These are phyloP conservation scores for Fusarium sp. DNA, from an alignment of 2,329 filamentous ascomycete species.

Conservation along the genomic window DNA sequence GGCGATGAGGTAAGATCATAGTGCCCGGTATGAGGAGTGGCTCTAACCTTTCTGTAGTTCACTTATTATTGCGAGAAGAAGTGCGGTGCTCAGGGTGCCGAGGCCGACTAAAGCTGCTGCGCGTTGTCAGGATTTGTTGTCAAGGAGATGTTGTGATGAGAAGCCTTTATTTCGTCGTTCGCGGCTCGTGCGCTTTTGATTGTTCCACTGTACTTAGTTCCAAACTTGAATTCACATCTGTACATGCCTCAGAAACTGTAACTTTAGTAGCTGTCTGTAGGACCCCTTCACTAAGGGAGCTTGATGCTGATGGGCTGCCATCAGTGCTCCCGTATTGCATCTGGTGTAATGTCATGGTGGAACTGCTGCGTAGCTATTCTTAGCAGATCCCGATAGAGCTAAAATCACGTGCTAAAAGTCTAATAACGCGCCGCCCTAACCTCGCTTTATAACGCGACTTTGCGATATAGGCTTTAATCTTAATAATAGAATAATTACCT, in stretches of 20 bases:
- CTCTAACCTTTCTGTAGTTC: background rate
- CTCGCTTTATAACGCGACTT: too few species aligned
- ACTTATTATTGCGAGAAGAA: constrained; percentile 4
- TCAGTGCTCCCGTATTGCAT: too few species aligned
- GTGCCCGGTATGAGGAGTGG: background rate
- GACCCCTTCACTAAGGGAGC: too few species aligned
- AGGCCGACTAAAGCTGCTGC: background rate
- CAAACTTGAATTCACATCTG: background rate
- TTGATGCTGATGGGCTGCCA: too few species aligned
- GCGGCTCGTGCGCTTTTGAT: background rate
- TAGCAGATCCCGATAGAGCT: too few species aligned
- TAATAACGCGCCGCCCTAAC: too few species aligned
- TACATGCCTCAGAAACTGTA: background rate
- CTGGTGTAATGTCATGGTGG: too few species aligned
- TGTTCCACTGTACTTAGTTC: background rate
- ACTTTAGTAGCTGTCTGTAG: too few species aligned
- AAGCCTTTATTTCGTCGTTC: background rate
- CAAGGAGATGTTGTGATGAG: background rate
- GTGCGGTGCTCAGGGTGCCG: background rate
- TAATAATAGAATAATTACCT: too few species aligned
- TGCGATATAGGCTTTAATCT: too few species aligned
- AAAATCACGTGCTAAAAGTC: too few species aligned
- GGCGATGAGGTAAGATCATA: background rate
- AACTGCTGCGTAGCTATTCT: too few species aligned
- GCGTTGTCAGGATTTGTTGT: background rate